These are phyloP conservation scores for Fusarium clavum DNA, from an alignment of 2,329 filamentous ascomycete genomes.

Conservation along the genomic window DNA sequence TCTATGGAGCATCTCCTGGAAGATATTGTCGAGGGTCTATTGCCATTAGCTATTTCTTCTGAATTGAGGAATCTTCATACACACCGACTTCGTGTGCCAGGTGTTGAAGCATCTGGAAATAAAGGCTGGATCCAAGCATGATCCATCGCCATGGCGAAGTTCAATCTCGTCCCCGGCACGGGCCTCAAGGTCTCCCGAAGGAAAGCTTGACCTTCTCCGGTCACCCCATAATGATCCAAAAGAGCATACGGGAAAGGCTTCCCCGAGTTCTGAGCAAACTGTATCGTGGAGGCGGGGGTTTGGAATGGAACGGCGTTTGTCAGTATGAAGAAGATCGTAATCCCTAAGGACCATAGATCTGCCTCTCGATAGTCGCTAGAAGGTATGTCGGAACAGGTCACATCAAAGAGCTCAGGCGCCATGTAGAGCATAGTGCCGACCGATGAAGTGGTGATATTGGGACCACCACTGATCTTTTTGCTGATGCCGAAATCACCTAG, in stretches of 20 bases:
- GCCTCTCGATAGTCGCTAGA: neutral
- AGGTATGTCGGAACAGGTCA: fast-evolving
- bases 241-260: neutral
- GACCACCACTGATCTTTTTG: neutral
- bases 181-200: neutral
- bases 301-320: neutral
- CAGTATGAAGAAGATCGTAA: neutral
- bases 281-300: neutral
- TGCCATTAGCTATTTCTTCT: neutral
- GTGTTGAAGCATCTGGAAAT: neutral
- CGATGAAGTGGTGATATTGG: neutral
- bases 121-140: neutral
- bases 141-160: neutral
- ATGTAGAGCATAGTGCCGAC: neutral
- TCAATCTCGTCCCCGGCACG: fast-evolving
- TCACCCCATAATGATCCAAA: neutral
- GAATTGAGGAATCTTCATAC: neutral
- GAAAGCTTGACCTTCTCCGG: neutral
- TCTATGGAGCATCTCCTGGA: neutral
- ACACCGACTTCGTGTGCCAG: neutral
- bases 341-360: neutral
- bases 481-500: constrained; percentile 6
- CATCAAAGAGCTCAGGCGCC: neutral
- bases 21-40: neutral
- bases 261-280: neutral